Conservation (phyloP, 169 alveolate genomes). For the Eimeria maxima region DNA sequence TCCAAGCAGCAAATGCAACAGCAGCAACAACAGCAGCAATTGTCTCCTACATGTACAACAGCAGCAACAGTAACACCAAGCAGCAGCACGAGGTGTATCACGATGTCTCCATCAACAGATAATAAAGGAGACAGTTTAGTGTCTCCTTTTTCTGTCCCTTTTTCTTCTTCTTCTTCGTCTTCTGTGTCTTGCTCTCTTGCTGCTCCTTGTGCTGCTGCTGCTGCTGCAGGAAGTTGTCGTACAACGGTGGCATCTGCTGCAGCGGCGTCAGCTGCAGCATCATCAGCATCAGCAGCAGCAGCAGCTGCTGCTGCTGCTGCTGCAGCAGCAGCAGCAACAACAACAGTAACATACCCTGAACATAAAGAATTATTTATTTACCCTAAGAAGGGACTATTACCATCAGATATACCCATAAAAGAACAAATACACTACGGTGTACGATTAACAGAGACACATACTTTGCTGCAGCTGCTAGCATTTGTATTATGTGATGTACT, state of each 20-base stretch:
- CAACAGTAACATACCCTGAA: not conserved
- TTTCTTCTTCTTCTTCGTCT: not conserved
- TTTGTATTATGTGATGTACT: constrained; percentile 69
- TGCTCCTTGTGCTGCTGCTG: no score
- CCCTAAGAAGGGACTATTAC: constrained; percentile 21
- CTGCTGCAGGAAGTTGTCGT: no score
- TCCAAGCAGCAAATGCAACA: no score
- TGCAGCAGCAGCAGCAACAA: constrained; percentile 6
- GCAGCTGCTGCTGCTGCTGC: no score
- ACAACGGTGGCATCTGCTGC: no score
- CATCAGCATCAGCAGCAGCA: not conserved
- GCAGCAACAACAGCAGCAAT: constrained; percentile 44
- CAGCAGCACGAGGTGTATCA: constrained; percentile 44
- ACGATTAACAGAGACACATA: constrained; percentile 20
- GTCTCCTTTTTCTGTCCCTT: not conserved
- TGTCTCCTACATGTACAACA: not conserved
- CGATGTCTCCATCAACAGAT: constrained; percentile 31
- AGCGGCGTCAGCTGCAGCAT: not conserved
- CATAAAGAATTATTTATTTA: constrained; percentile 9
- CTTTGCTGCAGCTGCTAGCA: constrained; percentile 71
- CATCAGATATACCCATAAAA: constrained; percentile 26
- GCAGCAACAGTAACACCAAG: constrained; percentile 3
- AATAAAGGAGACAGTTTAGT: not conserved
- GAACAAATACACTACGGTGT: constrained; percentile 67
- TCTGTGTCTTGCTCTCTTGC: no score